phyloP scores from a whole-genome alignment of 1,284 basidiomycete species.

The Ustilago loliicola region DNA sequence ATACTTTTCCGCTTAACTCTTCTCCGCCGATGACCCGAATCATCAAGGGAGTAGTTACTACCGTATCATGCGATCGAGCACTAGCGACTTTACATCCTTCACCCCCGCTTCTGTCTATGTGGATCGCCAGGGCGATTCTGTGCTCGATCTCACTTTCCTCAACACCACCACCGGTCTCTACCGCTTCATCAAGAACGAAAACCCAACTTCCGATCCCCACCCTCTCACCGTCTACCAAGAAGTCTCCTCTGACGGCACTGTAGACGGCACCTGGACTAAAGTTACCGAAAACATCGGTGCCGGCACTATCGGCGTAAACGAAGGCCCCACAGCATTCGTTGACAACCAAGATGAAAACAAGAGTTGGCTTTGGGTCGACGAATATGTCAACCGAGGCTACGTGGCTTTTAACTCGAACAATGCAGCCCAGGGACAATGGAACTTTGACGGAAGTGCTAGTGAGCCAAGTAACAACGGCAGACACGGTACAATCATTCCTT shows the following conservation, averaged over 20 bases:
- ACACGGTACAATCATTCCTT: conserved; percentile 26
- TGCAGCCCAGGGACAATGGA: conserved; percentile 11
- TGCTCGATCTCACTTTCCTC: conserved; percentile 28
- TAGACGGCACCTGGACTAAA: conserved; percentile 21
- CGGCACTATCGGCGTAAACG: conserved; percentile 2
- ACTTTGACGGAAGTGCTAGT: not conserved
- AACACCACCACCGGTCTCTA: conserved; percentile 13
- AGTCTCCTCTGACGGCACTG: conserved; percentile 3
- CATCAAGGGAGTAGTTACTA: conserved; percentile 14
- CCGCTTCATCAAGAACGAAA: conserved; percentile 35
- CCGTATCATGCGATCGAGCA: conserved; percentile 21
- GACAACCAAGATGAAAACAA: conserved; percentile 17
- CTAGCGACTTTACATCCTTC: conserved; percentile 25
- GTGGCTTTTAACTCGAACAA: conserved; percentile 16
- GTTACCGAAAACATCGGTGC: conserved; percentile 26
- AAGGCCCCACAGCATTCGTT: conserved; percentile 24
- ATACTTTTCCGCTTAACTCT: conserved; percentile 21
- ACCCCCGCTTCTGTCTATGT: conserved; percentile 14
- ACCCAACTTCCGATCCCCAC: conserved; percentile 23
- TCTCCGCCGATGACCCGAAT: not conserved
- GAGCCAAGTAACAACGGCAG: conserved; percentile 21
- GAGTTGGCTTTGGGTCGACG: conserved; percentile 24
- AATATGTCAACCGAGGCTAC: conserved; percentile 25
- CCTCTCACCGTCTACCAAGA: conserved; percentile 29
- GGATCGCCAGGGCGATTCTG: conserved; percentile 16